A percentile compares a stretch with the other conserved stretches of the same genome.
Evolutionary conservation across 1,139 yeast genomes (phyloP).

Genomic region (Kluyveromyces sp.): DNA sequence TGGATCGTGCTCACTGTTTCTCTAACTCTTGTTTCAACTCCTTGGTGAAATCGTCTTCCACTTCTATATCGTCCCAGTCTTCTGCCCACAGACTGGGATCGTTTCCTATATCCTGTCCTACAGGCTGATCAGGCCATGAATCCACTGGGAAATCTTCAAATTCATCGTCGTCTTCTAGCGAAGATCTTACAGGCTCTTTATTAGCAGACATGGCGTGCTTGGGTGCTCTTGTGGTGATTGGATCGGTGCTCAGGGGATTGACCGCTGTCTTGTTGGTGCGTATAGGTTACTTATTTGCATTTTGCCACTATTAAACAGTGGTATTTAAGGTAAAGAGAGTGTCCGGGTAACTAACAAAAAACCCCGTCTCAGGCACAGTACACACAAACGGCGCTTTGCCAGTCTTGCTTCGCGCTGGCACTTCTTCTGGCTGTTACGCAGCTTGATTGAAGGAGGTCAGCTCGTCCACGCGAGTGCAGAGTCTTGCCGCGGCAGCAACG

Average conservation of each 20-base stretch:
- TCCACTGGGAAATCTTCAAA: slow-evolving; percentile 93
- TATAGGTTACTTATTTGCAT: not conserved
- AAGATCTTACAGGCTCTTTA: slow-evolving; percentile 28
- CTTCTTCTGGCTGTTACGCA: too few species aligned
- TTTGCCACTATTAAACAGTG: not conserved
- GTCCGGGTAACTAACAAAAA: not conserved
- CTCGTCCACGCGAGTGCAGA: too few species aligned
- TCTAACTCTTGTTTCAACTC: slow-evolving; percentile 47
- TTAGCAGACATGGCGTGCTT: slow-evolving; percentile 7
- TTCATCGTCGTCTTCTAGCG: slow-evolving; percentile 88
- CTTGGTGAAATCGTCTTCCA: slow-evolving; percentile 74
- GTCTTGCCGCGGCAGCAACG: too few species aligned
- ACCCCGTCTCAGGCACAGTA: too few species aligned
- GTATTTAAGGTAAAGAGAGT: too few species aligned
- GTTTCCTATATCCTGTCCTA: slow-evolving; percentile 32
- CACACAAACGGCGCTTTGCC: too few species aligned
- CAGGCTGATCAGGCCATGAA: slow-evolving; percentile 48
- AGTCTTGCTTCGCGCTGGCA: too few species aligned
- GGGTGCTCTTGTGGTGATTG: not conserved
- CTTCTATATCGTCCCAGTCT: slow-evolving; percentile 93
- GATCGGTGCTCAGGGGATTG: not conserved
- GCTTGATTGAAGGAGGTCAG: too few species aligned
- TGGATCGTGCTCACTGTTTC: slow-evolving; percentile 21
- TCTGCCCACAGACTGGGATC: slow-evolving; percentile 77
- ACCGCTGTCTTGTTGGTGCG: too few species aligned